Evolutionary conservation across 2,329 filamentous ascomycete genomes (phyloP), one percentile per base, ranked within the genome.

Genomic region (Alternaria dauci): DNA sequence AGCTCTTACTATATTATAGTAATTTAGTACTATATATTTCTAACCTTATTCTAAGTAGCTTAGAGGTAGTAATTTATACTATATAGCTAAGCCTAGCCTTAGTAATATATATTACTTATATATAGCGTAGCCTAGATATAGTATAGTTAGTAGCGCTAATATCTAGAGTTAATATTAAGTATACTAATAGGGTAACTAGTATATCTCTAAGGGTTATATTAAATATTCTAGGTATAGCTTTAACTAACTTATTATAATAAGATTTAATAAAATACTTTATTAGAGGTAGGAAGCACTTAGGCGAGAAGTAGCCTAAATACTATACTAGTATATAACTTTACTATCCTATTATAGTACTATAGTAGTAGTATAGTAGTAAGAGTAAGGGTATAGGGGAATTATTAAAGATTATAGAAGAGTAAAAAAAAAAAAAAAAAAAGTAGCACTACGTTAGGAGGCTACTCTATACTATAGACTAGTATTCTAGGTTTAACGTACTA

Each of bases 111-210:
- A 43, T 41, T 61, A 18, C 5, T 38, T 6, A 58, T 51, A 30
- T 39, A 12, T 51, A 61, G 12, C 18, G 20, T 44, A 58, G 50
- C 39, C 34, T 61, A 11, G 7, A 54, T 30, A 58, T 14, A 61
- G 28, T 50, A 61, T 50, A 5, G 28, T 58, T 38, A 30, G 43
- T 61, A 16, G 38, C 18, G 18, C 47, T 58, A 26, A 18, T 28
- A 4, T 39, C 14, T 52, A 9, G 39, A 39, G 30, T 58, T 8
- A 58, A 46, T 52, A 20, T 32, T 30, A 30, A 58, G 47, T 16
- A 23, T 8, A 52, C 18, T 1, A 39, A 46, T 12, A 4, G 12
- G 16, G 25, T 32, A 14, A 8, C 25, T 8, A 30, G 8, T 16
- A 3, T 46, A 58, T 41, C 47, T 58, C 47, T 18, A 5, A 42